Conservation (phyloP, 306 rosid genomes). For the Sicyos edulis region DNA sequence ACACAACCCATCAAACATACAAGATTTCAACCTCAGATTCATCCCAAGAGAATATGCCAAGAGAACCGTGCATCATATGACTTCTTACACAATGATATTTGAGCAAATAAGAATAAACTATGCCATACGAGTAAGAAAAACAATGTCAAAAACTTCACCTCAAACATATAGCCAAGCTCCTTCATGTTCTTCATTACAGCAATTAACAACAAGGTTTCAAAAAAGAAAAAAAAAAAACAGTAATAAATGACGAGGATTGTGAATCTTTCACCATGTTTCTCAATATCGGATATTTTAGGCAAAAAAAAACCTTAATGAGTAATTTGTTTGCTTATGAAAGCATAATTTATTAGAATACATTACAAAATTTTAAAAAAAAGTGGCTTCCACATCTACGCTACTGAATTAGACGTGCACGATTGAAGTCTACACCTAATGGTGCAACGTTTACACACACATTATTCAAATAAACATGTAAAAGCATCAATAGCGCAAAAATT, state of each 20-base stretch:
- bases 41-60: background rate
- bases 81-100: background rate
- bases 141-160: constrained; percentile 46
- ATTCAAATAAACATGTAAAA: too few species aligned
- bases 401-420: background rate
- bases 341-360: background rate
- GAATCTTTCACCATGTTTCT: constrained; percentile 68
- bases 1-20: background rate
- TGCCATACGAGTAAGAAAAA: constrained; percentile 15
- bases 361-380: too few species aligned
- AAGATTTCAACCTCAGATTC: background rate
- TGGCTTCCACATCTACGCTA: background rate
- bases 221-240: too few species aligned
- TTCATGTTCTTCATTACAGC: constrained; percentile 63
- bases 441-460: too few species aligned
- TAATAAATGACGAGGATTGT: constrained; percentile 64
- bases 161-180: constrained; percentile 63
- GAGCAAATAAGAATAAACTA: background rate
- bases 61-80: background rate
- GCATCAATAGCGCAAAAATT: background rate
- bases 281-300: constrained; percentile 39
- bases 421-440: background rate
- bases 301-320: background rate
- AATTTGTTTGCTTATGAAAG: background rate
- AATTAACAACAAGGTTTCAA: constrained; percentile 71